A percentile compares a stretch with the other conserved stretches of the same genome.
Conservation (phyloP, 345 rosid genomes). For the Linum tenue region DNA sequence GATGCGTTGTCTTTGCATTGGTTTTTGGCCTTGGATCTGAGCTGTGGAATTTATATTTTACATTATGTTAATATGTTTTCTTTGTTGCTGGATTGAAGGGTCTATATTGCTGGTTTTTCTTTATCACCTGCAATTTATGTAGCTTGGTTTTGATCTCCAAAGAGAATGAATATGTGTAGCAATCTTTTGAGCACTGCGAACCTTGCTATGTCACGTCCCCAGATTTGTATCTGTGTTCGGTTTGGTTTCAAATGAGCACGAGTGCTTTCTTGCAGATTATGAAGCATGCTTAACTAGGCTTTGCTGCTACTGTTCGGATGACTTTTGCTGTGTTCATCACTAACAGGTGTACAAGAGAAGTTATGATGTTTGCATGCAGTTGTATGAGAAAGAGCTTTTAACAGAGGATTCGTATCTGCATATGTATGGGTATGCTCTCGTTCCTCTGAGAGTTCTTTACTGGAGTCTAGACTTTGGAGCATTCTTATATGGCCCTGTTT, state of each 20-base stretch:
- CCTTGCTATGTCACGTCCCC: too few species aligned
- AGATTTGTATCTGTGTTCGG: too few species aligned
- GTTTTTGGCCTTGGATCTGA: neutral
- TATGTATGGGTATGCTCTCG: constrained; percentile 56
- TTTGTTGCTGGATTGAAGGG: too few species aligned
- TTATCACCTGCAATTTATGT: too few species aligned
- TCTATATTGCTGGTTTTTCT: too few species aligned
- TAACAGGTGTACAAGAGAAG: constrained; percentile 81
- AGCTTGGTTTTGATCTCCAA: too few species aligned
- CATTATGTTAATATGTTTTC: too few species aligned
- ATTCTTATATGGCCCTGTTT: too few species aligned
- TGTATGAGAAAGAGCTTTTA: constrained; percentile 82
- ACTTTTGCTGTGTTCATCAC: neutral
- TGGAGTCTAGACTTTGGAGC: too few species aligned
- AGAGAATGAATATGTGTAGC: too few species aligned
- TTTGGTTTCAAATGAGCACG: too few species aligned
- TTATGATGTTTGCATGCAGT: constrained; percentile 61
- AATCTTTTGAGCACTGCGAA: too few species aligned
- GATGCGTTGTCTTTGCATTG: neutral
- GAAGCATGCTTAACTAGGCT: neutral
- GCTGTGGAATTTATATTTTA: neutral
- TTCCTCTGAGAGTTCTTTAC: neutral
- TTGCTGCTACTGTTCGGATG: neutral
- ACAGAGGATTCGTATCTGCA: constrained; percentile 64
- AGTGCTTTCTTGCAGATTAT: neutral